Base-by-base conservation (phyloP, 108 stramenopile genomes). In the Nitzschia sp. region DNA sequence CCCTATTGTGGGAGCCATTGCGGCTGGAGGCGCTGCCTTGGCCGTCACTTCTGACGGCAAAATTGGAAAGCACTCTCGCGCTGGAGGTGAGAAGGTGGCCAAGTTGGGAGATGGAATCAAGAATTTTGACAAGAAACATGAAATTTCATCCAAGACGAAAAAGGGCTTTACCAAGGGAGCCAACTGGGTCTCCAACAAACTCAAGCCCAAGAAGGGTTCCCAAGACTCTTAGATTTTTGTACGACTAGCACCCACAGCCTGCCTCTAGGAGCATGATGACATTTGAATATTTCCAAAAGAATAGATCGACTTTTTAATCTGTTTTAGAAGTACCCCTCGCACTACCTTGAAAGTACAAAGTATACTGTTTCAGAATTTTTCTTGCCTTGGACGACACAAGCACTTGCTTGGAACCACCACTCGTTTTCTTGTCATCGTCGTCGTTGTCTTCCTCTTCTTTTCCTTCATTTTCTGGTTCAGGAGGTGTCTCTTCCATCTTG, bases 51-150 rank as follows among this genome's bases (percentile, higher is more conserved):
- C 71, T 19, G 68, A 73, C 7, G 62, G 71, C 10, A 66, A 79
- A 41, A 77, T 57, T 7, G 89, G 89, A 0, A 53, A 74, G 25
- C 79, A 73, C 21, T 80, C 85, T 11, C 73, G 89, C 29, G 63
- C 73, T 14, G 63, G 80, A 3, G 88, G 88, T 14, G 88, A 89
- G 54, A 67, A 73, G 1, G 75, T 86, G 39, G 79, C 81, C 7
- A 51, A 56, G 3, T 70, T 70, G 10, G 86, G 82, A 2, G 80
- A 81, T 51, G 70, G 77, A 42, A 22, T 71, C 21, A 83, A 81
- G 67, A 73, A 80, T 57, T 50, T 87, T 3, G 82, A 93, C 57
- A 57, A 90, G 52, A 88, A 86, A 52, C 88, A 93, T 78, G 79
- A 76, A 51, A 65, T 89, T 40, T 68, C 73, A 10, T 85, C 89